Conservation (phyloP, 495 filamentous ascomycete species). For the Aspergillus hancockii region DNA sequence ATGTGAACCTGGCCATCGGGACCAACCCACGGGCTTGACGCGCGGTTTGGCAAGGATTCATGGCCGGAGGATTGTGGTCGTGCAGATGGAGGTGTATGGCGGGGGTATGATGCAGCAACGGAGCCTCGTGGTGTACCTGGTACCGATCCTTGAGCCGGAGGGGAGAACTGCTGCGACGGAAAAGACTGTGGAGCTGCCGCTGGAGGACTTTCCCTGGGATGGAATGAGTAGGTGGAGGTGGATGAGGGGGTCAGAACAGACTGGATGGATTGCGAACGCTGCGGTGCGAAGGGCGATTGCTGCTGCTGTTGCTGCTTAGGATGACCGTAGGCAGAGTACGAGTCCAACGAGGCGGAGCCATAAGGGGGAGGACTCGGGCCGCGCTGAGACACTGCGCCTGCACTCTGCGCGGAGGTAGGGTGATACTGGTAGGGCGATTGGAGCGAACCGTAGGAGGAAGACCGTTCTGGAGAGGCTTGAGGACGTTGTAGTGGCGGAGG, state of each 20-base stretch:
- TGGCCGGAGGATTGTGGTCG: constrained; percentile 30
- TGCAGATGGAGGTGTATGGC: constrained; percentile 37
- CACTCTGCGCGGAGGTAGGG: constrained; percentile 34
- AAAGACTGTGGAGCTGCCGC: constrained; percentile 37
- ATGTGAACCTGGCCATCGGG: constrained; percentile 32
- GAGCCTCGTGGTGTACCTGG: constrained; percentile 52
- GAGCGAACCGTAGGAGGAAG: constrained; percentile 42
- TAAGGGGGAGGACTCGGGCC: constrained; percentile 43
- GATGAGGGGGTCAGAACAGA: constrained; percentile 43
- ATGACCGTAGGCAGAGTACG: constrained; percentile 31
- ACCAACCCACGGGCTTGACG: constrained; percentile 38
- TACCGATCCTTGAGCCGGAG: constrained; percentile 43
- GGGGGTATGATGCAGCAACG: constrained; percentile 35
- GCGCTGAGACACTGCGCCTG: constrained; percentile 33
- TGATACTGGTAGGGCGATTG: constrained; percentile 51
- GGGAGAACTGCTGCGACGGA: constrained; percentile 41
- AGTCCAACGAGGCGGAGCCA: constrained; percentile 35
- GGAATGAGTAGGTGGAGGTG: constrained; percentile 36
- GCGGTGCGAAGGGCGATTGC: constrained; percentile 43
- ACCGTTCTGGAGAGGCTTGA: constrained; percentile 42
- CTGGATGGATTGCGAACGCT: constrained; percentile 51
- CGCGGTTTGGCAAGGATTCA: constrained; percentile 33
- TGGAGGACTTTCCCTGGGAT: constrained; percentile 45
- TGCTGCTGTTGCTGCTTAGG: constrained; percentile 39
- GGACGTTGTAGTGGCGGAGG: constrained; percentile 42